These are phyloP conservation scores for Hippophae tibetana DNA, from an alignment of 306 rosid species.

Conservation along the genomic window DNA sequence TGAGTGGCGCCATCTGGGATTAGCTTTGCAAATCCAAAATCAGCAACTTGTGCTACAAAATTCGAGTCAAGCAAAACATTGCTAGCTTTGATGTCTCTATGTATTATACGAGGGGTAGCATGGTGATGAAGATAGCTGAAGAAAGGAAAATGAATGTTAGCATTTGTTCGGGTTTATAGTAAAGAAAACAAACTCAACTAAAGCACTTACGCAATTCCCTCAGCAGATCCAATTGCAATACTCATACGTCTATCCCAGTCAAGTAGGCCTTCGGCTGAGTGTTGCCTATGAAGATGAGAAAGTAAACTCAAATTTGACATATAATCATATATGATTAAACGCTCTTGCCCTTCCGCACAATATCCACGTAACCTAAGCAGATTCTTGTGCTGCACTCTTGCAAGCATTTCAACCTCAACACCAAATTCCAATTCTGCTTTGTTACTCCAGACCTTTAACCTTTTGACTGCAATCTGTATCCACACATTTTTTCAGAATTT, in stretches of 20 bases:
- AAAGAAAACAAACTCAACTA: constrained; percentile 1
- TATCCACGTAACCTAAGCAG: constrained; percentile 90
- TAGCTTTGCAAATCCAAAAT: constrained; percentile 90
- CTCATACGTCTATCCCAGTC: constrained; percentile 80
- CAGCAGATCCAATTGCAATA: constrained; percentile 87
- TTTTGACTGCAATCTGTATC: constrained; percentile 82
- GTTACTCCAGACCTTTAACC: constrained; percentile 93
- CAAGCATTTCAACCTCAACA: constrained; percentile 90
- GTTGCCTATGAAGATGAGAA: constrained; percentile 96
- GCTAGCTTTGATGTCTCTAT: constrained; percentile 85
- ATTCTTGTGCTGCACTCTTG: constrained; percentile 93
- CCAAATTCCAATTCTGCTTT: constrained; percentile 92
- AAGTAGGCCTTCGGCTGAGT: constrained; percentile 76
- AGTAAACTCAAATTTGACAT: constrained; percentile 89
- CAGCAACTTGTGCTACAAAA: constrained; percentile 81
- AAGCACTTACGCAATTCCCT: constrained; percentile 74
- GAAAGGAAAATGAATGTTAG: constrained; percentile 9
- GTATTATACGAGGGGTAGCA: constrained; percentile 87
- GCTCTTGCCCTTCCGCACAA: constrained; percentile 97
- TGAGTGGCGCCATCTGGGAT: constrained; percentile 95
- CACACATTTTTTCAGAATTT: constrained; percentile 16
- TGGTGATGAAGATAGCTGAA: constrained; percentile 93
- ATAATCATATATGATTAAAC: constrained; percentile 79
- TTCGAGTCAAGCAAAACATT: constrained; percentile 71
- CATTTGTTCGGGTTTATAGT: background rate